Percentiles rank a stretch among this genome's conserved stretches.
These are phyloP conservation scores for Begonia fuchsioides DNA, from an alignment of 306 rosid genomes.

Conservation along the genomic window DNA sequence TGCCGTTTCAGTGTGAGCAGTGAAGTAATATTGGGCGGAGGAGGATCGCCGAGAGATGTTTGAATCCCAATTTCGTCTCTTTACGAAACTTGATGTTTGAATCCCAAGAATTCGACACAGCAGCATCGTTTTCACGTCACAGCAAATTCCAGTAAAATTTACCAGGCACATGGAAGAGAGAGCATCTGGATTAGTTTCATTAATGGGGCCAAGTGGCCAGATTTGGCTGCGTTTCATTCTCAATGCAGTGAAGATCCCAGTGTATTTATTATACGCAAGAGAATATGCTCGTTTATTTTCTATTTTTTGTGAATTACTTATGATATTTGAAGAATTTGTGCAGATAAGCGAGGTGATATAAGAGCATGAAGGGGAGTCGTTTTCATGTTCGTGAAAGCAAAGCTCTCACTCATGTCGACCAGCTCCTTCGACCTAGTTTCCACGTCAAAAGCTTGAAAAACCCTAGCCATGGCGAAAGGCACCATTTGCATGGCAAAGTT, in stretches of 20 bases:
- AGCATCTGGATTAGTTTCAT: constrained; percentile 33
- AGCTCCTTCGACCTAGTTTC: too few relatives aligned
- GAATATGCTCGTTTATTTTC: too few relatives aligned
- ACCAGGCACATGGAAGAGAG: constrained; percentile 40
- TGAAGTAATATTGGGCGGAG: constrained; percentile 21
- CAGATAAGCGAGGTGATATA: not conserved
- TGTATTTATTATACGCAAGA: too few relatives aligned
- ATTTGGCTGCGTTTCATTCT: constrained; percentile 60
- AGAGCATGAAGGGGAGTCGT: too few relatives aligned
- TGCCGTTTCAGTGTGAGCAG: not conserved
- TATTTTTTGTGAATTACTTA: too few relatives aligned
- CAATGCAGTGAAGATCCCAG: constrained; percentile 33
- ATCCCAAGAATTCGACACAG: too few relatives aligned
- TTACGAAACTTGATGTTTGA: too few relatives aligned
- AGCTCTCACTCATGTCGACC: not conserved
- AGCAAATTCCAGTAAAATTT: constrained; percentile 64
- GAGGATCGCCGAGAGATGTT: constrained; percentile 22
- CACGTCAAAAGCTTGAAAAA: too few relatives aligned
- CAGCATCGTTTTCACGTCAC: constrained; percentile 18
- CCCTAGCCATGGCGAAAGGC: too few relatives aligned
- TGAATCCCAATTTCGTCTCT: not conserved
- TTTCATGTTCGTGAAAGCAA: not conserved
- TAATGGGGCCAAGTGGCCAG: constrained; percentile 73
- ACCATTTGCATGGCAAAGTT: too few relatives aligned
- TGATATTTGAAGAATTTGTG: too few relatives aligned